A percentile compares a stretch with the other conserved stretches of the same genome.
Evolutionary conservation across 345 rosid species (phyloP).

Genomic region (Carallia brachiata): DNA sequence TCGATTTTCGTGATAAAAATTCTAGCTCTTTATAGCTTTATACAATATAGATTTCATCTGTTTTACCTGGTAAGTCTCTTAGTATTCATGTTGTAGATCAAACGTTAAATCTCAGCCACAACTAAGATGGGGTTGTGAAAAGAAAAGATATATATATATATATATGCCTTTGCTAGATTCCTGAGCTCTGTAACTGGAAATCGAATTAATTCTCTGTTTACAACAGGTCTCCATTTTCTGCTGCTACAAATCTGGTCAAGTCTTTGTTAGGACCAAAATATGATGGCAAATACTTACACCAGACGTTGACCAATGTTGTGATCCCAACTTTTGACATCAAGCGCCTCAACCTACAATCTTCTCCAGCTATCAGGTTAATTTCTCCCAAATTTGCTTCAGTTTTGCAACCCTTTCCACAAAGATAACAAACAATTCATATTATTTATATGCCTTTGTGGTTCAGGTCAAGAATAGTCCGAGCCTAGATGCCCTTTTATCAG

Average conservation of each 20-base stretch:
- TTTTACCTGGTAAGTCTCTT: too few relatives aligned
- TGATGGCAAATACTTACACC: conserved; percentile 21
- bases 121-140: too few relatives aligned
- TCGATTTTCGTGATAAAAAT: background rate
- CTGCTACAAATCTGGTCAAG: conserved; percentile 4
- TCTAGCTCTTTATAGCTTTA: too few relatives aligned
- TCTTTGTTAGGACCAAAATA: conserved; percentile 25
- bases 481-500: conserved; percentile 22
- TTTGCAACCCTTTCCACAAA: background rate
- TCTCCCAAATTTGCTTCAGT: background rate
- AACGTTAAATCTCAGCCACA: too few relatives aligned
- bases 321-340: conserved; percentile 31
- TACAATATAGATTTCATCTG: too few relatives aligned
- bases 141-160: too few relatives aligned
- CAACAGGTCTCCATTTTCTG: background rate
- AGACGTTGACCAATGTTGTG: conserved; percentile 24
- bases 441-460: background rate
- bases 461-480: conserved; percentile 15
- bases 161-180: too few relatives aligned
- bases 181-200: too few relatives aligned
- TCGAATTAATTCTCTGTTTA: background rate
- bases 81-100: too few relatives aligned
- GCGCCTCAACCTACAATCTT: conserved; percentile 30
- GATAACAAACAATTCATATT: background rate
- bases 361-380: conserved; percentile 21